phyloP scores from a whole-genome alignment of 257 asterid species.

The Rhazya stricta region DNA sequence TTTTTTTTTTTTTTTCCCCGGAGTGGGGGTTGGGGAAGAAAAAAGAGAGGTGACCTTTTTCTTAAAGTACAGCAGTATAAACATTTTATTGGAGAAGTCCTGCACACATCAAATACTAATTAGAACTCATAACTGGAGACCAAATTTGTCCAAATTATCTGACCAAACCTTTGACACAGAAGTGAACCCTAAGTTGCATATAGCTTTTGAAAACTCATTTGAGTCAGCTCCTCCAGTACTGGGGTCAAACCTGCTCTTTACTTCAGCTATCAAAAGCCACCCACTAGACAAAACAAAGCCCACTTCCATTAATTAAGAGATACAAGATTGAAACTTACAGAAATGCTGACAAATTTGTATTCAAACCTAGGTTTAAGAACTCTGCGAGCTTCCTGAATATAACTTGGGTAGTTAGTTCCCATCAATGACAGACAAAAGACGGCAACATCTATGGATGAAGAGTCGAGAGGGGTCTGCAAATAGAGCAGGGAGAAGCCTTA shows the following conservation, averaged over 20 bases:
- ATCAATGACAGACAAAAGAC: constrained; percentile 92
- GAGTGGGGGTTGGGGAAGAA: background rate
- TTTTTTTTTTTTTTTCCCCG: no score
- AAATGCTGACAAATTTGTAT: constrained; percentile 11
- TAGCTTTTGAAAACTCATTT: constrained; percentile 50
- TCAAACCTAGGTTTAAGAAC: constrained; percentile 65
- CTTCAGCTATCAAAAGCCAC: constrained; percentile 98
- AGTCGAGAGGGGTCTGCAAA: constrained; percentile 73
- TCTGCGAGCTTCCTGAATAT: constrained; percentile 70
- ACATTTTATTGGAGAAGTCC: constrained; percentile 96
- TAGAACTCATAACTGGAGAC: background rate
- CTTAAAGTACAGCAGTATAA: constrained; percentile 60
- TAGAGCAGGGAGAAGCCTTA: constrained; percentile 12
- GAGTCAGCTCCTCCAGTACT: constrained; percentile 87
- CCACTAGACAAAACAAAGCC: constrained; percentile 47
- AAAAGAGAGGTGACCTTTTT: constrained; percentile 51
- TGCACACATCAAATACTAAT: constrained; percentile 32
- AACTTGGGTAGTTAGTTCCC: constrained; percentile 87
- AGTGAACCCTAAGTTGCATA: constrained; percentile 70
- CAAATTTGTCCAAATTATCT: background rate
- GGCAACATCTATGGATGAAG: constrained; percentile 75
- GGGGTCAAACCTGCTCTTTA: constrained; percentile 91
- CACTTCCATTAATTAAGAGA: constrained; percentile 9
- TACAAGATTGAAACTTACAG: constrained; percentile 5
- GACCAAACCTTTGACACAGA: constrained; percentile 53